Conservation (phyloP, 805 yeast species). For the Ogataea dorogensis region DNA sequence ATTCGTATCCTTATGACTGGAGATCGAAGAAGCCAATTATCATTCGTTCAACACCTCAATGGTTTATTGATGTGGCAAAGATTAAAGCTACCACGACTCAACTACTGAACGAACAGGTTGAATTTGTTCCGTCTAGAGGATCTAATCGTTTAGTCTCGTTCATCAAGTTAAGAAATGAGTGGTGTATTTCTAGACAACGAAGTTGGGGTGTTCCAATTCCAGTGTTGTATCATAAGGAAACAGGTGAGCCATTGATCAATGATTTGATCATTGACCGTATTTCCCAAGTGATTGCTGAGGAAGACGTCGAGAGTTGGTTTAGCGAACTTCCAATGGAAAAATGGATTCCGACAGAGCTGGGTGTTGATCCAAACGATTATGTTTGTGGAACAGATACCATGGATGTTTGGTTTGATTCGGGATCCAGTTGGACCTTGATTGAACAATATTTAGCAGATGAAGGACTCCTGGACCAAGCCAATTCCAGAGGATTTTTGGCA, state of each 20-base stretch:
- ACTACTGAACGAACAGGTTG: conserved; percentile 55
- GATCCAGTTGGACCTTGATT: conserved; percentile 81
- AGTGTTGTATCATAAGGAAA: conserved; percentile 59
- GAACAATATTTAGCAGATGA: conserved; percentile 38
- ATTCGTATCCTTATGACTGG: conserved; percentile 97
- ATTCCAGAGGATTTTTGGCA: conserved; percentile 47
- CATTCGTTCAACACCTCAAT: conserved; percentile 92
- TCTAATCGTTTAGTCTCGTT: conserved; percentile 68
- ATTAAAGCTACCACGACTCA: conserved; percentile 62
- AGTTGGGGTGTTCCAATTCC: conserved; percentile 99
- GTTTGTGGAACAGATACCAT: conserved; percentile 82
- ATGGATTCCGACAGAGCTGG: conserved; percentile 69
- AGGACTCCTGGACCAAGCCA: conserved; percentile 32
- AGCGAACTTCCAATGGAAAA: conserved; percentile 40
- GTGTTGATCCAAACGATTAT: conserved; percentile 42
- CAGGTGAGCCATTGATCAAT: conserved; percentile 65
- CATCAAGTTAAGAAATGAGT: conserved; percentile 75
- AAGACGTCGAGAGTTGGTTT: conserved; percentile 85
- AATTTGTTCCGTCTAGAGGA: conserved; percentile 75
- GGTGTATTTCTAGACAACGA: conserved; percentile 98
- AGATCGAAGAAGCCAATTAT: conserved; percentile 93
- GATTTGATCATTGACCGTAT: conserved; percentile 55
- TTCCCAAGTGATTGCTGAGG: conserved; percentile 50
- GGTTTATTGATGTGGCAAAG: conserved; percentile 85
- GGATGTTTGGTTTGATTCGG: conserved; percentile 99